Conservation (phyloP, 129 eudicot species). For the Rutidosis leptorrhynchoides region DNA sequence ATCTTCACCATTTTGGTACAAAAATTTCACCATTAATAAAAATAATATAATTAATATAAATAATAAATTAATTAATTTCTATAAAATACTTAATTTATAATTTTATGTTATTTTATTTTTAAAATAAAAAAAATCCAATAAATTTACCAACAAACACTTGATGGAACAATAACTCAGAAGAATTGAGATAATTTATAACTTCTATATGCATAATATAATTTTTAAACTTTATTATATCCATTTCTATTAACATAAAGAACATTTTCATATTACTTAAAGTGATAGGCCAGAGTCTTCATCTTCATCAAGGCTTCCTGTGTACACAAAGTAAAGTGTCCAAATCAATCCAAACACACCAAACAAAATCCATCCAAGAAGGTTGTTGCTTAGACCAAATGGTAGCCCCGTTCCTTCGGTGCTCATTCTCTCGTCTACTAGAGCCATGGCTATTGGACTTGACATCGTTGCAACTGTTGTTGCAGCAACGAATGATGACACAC, state of each 20-base stretch:
- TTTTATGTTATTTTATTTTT: too few species aligned
- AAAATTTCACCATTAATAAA: too few species aligned
- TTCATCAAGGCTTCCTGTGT: slow-evolving; percentile 64
- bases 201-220: neutral
- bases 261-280: slow-evolving; percentile 33
- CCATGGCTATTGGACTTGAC: slow-evolving; percentile 81
- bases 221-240: neutral
- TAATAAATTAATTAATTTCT: too few species aligned
- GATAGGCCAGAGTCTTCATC: slow-evolving; percentile 95
- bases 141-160: neutral
- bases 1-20: too few species aligned
- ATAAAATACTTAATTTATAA: too few species aligned
- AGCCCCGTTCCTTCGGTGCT: slow-evolving; percentile 97
- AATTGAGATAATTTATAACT: neutral
- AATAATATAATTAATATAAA: too few species aligned
- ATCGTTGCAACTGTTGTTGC: slow-evolving; percentile 57
- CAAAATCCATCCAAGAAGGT: slow-evolving; percentile 88
- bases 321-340: slow-evolving; percentile 68
- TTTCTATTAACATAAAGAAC: neutral
- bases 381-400: slow-evolving; percentile 93
- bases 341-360: slow-evolving; percentile 74
- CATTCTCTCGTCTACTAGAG: slow-evolving; percentile 95
- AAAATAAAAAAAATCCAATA: too few species aligned
- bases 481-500: slow-evolving; percentile 50
- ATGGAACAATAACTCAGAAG: neutral